Conservation (phyloP, 768 basidiomycete genomes). For the Suillus luteus region DNA sequence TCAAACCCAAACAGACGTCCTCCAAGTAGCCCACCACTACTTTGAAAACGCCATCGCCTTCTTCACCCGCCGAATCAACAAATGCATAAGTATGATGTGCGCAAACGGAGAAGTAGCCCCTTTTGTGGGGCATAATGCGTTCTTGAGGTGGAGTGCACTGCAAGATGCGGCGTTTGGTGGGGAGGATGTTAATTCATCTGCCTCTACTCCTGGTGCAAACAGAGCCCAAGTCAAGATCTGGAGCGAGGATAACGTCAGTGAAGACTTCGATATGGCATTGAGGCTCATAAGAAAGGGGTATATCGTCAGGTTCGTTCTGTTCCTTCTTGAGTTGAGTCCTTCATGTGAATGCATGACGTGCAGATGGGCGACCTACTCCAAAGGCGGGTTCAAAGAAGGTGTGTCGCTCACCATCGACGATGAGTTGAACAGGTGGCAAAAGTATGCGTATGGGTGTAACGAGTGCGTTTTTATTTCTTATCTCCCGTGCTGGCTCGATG, state of each 20-base stretch:
- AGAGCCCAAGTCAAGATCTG: slow-evolving; percentile 74
- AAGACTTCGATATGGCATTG: slow-evolving; percentile 72
- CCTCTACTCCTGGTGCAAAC: background rate
- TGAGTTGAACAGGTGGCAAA: slow-evolving; percentile 92
- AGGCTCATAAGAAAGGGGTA: slow-evolving; percentile 64
- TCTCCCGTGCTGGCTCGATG: slow-evolving; percentile 20
- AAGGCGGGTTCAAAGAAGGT: slow-evolving; percentile 88
- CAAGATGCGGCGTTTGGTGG: slow-evolving; percentile 85
- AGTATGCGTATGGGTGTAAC: slow-evolving; percentile 71
- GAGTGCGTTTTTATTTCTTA: slow-evolving; percentile 41
- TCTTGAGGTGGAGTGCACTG: slow-evolving; percentile 85
- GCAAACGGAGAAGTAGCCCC: slow-evolving; percentile 79
- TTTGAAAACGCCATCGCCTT: slow-evolving; percentile 90
- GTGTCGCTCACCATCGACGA: slow-evolving; percentile 89
- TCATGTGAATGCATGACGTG: background rate
- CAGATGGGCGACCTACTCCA: slow-evolving; percentile 79
- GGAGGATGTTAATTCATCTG: slow-evolving; percentile 10
- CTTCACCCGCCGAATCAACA: slow-evolving; percentile 87
- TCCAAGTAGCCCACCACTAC: slow-evolving; percentile 88
- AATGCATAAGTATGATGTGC: slow-evolving; percentile 75
- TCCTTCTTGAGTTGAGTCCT: background rate
- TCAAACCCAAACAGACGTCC: slow-evolving; percentile 53
- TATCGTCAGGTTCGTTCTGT: slow-evolving; percentile 53
- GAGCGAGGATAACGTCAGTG: slow-evolving; percentile 67
- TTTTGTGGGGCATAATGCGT: slow-evolving; percentile 88